Conservation (phyloP, 2,329 filamentous ascomycete species). For the Penicillium sp. region DNA sequence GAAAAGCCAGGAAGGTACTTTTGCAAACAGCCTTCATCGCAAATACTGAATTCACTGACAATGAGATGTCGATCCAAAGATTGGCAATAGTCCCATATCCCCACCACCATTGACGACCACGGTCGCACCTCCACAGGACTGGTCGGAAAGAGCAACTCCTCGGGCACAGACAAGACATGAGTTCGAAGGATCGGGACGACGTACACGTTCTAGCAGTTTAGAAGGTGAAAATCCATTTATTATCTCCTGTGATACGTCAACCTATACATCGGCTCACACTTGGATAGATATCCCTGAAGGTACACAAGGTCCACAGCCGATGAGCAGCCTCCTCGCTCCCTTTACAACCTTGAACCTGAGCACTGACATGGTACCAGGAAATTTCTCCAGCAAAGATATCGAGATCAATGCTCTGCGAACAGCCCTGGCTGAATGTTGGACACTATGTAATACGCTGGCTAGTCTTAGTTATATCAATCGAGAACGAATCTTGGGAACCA, state of each 20-base stretch:
- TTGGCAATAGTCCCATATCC: conserved; percentile 48
- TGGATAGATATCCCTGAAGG: conserved; percentile 37
- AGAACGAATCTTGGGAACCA: conserved; percentile 73
- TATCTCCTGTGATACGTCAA: background rate
- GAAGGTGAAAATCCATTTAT: conserved; percentile 57
- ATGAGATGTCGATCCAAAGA: conserved; percentile 19
- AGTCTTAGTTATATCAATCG: conserved; percentile 82
- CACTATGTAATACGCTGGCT: conserved; percentile 85
- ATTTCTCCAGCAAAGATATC: conserved; percentile 53
- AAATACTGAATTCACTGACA: background rate
- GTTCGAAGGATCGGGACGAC: conserved; percentile 57
- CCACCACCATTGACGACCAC: conserved; percentile 76
- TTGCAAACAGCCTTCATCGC: background rate
- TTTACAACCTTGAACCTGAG: conserved; percentile 16
- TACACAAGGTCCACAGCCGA: conserved; percentile 4
- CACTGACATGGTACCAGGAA: conserved; percentile 34
- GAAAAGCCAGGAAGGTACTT: conserved; percentile 17
- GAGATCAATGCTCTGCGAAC: conserved; percentile 67
- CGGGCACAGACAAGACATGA: conserved; percentile 81
- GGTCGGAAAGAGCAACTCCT: conserved; percentile 71
- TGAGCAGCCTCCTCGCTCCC: conserved; percentile 17
- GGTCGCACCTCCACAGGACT: conserved; percentile 66
- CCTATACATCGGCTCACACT: conserved; percentile 12
- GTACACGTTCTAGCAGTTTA: conserved; percentile 67
- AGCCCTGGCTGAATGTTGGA: conserved; percentile 88